Conservation (phyloP, 1,284 basidiomycete genomes). For the Apiotrichum gracile region DNA sequence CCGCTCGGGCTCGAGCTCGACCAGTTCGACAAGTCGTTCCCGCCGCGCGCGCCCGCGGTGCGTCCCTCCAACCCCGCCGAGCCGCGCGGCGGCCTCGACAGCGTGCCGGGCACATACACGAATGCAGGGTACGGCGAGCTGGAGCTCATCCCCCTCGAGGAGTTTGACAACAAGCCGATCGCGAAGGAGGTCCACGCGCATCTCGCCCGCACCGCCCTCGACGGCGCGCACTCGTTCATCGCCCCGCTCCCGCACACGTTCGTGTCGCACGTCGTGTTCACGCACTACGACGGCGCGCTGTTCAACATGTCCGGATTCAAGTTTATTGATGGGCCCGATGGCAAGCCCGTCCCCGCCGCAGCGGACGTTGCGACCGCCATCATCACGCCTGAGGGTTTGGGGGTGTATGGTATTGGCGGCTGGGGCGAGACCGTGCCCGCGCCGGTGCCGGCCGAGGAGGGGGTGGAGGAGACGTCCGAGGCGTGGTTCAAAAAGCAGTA, state of each 20-base stretch:
- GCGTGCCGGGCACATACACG: slow-evolving; percentile 5
- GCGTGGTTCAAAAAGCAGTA: too few species aligned
- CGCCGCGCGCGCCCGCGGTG: not conserved
- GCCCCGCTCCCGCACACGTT: too few species aligned
- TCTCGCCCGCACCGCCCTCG: too few species aligned
- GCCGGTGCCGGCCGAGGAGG: too few species aligned
- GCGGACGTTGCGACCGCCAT: not conserved
- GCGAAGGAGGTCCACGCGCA: too few species aligned
- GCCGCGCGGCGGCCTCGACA: not conserved
- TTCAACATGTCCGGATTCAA: not conserved
- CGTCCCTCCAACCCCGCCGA: not conserved
- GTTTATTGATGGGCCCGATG: too few species aligned
- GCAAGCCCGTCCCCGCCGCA: slow-evolving; percentile 1
- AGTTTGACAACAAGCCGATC: not conserved
- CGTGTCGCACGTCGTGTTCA: too few species aligned
- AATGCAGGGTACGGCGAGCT: slow-evolving; percentile 12
- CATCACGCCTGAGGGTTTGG: slow-evolving; percentile 4
- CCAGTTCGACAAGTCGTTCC: not conserved
- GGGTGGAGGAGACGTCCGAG: too few species aligned
- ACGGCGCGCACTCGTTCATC: too few species aligned
- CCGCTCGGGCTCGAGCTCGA: slow-evolving; percentile 11
- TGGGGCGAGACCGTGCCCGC: too few species aligned
- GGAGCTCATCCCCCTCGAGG: not conserved
- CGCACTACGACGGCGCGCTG: too few species aligned
- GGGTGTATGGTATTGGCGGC: not conserved